Percentiles rank a stretch among this genome's conserved stretches.
Conservation (phyloP, 2,329 filamentous ascomycete species). For the Neophaeococcomyces mojaviensis region DNA sequence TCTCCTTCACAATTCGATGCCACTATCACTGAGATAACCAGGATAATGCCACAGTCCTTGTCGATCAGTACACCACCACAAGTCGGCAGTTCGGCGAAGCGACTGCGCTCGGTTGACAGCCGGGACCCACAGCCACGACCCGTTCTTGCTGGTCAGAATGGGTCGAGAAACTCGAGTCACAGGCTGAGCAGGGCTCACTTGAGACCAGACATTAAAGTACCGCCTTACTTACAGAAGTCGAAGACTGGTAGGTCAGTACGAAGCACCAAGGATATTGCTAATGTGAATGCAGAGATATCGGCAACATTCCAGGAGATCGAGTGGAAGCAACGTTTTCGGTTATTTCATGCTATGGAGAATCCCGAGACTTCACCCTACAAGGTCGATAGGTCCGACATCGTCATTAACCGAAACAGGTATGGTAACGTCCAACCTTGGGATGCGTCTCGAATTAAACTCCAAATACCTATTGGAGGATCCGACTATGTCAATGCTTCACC, state of each 20-base stretch:
- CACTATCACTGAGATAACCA: conserved; percentile 17
- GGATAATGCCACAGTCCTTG: conserved; percentile 21
- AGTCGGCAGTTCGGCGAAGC: conserved; percentile 12
- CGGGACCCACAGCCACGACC: conserved; percentile 4
- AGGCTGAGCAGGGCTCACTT: conserved; percentile 1
- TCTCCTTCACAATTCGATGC: conserved; percentile 19
- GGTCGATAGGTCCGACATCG: conserved; percentile 49
- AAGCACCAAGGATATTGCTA: conserved; percentile 1
- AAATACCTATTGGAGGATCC: conserved; percentile 63
- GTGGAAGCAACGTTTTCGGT: conserved; percentile 51
- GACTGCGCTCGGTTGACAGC: conserved; percentile 19
- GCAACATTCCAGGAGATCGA: conserved; percentile 55
- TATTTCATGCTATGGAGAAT: conserved; percentile 40
- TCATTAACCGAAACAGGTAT: conserved; percentile 70
- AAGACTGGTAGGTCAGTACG: conserved; percentile 16
- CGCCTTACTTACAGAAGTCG: conserved; percentile 20
- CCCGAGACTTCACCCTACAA: conserved; percentile 50
- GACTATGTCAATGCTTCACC: conserved; percentile 81
- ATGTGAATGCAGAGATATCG: conserved; percentile 43
- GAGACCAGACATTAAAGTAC: conserved; percentile 15
- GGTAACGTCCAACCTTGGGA: conserved; percentile 83
- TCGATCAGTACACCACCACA: conserved; percentile 15
- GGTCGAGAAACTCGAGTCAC: conserved; percentile 6
- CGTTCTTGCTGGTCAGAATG: conserved; percentile 11
- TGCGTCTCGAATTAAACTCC: conserved; percentile 73